Conservation (phyloP, 2,329 filamentous ascomycete genomes). For the Colletotrichum sansevieriae region DNA sequence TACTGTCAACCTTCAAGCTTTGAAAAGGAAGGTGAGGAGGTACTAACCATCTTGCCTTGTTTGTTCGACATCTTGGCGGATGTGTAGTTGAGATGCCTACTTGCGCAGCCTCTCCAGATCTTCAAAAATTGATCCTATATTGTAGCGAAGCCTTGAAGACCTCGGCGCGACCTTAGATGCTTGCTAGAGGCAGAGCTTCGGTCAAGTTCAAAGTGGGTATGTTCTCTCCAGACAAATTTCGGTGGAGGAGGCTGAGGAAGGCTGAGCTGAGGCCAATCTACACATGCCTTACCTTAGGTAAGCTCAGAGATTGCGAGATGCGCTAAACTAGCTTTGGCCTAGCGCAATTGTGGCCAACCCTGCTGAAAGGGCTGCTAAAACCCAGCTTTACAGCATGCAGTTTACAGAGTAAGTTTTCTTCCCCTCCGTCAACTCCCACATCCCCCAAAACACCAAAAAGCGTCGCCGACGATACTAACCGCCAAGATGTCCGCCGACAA, state of each 20-base stretch:
- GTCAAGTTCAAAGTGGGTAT: slow-evolving; percentile 55
- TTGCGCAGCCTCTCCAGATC: slow-evolving; percentile 49
- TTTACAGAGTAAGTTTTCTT: slow-evolving; percentile 21
- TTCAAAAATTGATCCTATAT: slow-evolving; percentile 60
- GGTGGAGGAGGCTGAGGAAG: slow-evolving; percentile 56
- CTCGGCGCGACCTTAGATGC: slow-evolving; percentile 58
- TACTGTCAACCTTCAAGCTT: slow-evolving; percentile 64
- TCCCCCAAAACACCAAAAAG: slow-evolving; percentile 46
- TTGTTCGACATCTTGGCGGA: slow-evolving; percentile 81
- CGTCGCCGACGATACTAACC: slow-evolving; percentile 51
- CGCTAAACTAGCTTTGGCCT: background rate
- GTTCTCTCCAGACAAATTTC: slow-evolving; percentile 55
- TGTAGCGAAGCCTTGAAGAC: slow-evolving; percentile 52
- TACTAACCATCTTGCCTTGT: slow-evolving; percentile 98
- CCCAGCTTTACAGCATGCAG: slow-evolving; percentile 52
- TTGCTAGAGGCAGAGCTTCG: slow-evolving; percentile 53
- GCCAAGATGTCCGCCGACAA: slow-evolving; percentile 80
- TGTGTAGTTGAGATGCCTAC: slow-evolving; percentile 49
- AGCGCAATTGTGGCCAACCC: slow-evolving; percentile 46
- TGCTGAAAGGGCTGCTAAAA: slow-evolving; percentile 53
- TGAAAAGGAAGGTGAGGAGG: slow-evolving; percentile 51
- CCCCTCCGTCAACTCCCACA: slow-evolving; percentile 27
- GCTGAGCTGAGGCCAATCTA: slow-evolving; percentile 48
- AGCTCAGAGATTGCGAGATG: slow-evolving; percentile 4
- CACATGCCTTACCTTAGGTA: slow-evolving; percentile 9